Evolutionary conservation across 2,329 filamentous ascomycete genomes (phyloP).

Genomic region (Fusarium ambrosium): DNA sequence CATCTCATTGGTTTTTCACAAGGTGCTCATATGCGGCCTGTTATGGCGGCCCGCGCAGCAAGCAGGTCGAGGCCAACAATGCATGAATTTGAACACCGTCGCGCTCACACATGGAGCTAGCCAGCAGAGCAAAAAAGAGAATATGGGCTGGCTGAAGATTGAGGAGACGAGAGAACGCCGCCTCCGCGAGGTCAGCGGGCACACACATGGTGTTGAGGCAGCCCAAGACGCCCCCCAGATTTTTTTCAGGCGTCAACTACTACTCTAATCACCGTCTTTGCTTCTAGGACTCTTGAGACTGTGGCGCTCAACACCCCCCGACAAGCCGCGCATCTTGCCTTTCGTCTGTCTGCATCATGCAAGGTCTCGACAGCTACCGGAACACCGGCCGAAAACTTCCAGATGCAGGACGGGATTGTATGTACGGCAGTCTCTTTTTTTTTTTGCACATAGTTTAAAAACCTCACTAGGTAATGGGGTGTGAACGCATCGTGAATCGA

Average conservation of each 20-base stretch:
- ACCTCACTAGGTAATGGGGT: not conserved
- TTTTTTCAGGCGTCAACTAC: not conserved
- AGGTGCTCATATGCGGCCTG: slow-evolving; percentile 20
- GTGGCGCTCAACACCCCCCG: not conserved
- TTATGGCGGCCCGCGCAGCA: slow-evolving; percentile 16
- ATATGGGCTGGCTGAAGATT: not conserved
- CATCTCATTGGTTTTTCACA: not conserved
- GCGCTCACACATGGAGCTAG: not conserved
- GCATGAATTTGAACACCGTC: slow-evolving; percentile 21
- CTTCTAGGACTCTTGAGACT: not conserved
- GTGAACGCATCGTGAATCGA: not conserved
- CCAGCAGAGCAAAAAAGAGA: not conserved
- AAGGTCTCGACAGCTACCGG: not conserved
- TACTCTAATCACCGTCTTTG: not conserved
- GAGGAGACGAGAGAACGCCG: not conserved
- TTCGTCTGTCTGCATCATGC: not conserved
- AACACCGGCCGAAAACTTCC: slow-evolving; percentile 6
- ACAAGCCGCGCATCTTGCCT: not conserved
- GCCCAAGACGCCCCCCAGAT: not conserved
- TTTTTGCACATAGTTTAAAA: not conserved
- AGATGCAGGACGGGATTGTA: not conserved
- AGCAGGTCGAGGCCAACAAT: slow-evolving; percentile 21
- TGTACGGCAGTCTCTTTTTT: not conserved
- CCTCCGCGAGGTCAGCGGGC: not conserved
- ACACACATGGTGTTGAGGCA: not conserved